phyloP scores from a whole-genome alignment of 306 rosid species.

The Acacia melanoxylon region DNA sequence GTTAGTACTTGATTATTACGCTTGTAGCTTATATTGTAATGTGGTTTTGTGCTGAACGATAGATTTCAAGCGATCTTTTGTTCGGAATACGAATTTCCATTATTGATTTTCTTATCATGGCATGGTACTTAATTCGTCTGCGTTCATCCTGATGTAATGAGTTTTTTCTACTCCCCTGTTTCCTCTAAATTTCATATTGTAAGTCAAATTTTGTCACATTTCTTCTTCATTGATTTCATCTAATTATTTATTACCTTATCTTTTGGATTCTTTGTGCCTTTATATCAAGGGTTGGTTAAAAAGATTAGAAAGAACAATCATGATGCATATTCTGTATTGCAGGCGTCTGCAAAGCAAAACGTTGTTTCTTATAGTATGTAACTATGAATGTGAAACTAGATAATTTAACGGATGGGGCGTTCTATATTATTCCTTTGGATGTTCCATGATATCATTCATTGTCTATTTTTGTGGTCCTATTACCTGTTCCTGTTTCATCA shows the following conservation, averaged over 20 bases:
- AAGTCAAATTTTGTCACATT: conserved; percentile 7
- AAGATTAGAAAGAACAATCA: conserved; percentile 14
- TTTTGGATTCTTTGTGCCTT: conserved; percentile 27
- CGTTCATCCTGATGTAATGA: neutral
- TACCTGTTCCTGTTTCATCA: conserved; percentile 31
- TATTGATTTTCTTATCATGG: conserved; percentile 9
- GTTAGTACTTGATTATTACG: conserved; percentile 32
- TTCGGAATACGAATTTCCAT: neutral
- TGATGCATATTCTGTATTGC: conserved; percentile 23
- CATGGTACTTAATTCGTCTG: neutral
- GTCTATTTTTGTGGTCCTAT: conserved; percentile 13
- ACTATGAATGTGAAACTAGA: conserved; percentile 10
- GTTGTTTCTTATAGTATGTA: conserved; percentile 28
- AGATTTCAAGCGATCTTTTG: conserved; percentile 13
- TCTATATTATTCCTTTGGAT: conserved; percentile 21
- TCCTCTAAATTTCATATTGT: neutral
- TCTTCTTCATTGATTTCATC: conserved; percentile 16
- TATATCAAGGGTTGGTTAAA: conserved; percentile 5
- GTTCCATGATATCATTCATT: conserved; percentile 18
- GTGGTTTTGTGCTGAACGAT: conserved; percentile 27
- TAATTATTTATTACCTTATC: conserved; percentile 11
- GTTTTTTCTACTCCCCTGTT: neutral
- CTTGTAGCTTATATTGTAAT: conserved; percentile 24
- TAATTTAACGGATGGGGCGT: neutral
- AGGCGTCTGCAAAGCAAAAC: neutral